Conservation (phyloP, 176 grass and related monocot species). For the Cymbopogon citratus region DNA sequence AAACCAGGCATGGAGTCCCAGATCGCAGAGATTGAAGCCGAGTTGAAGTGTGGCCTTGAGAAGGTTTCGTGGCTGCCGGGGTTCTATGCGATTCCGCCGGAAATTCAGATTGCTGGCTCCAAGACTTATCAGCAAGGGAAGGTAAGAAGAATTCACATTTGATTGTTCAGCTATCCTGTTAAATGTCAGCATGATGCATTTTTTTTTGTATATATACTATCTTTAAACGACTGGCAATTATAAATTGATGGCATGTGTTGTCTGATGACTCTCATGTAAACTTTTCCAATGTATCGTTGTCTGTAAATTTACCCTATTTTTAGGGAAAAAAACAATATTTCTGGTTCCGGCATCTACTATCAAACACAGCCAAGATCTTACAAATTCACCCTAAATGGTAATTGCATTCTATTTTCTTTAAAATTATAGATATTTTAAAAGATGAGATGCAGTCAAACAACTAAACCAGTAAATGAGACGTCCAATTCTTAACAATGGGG, state of each 20-base stretch:
- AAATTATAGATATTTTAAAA: not conserved
- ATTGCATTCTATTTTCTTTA: not conserved
- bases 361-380: not conserved
- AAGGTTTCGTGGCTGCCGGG: constrained; percentile 67
- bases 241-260: not conserved
- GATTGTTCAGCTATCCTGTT: not conserved
- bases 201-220: not conserved
- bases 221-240: not conserved
- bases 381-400: not conserved
- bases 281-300: not conserved
- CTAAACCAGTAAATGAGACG: not conserved
- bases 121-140: constrained; percentile 75
- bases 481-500: not conserved
- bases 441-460: not conserved
- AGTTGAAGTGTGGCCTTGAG: constrained; percentile 65
- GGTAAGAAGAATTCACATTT: constrained; percentile 28
- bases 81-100: constrained; percentile 73
- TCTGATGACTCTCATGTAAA: not conserved
- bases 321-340: not conserved
- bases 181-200: not conserved
- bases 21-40: constrained; percentile 47
- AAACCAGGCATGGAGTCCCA: constrained; percentile 71
- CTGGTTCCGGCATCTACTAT: not conserved
- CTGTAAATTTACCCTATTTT: not conserved
- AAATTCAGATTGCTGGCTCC: constrained; percentile 79